Base-by-base conservation (phyloP, 1,284 basidiomycete genomes). In the Apiotrichum siamense region DNA sequence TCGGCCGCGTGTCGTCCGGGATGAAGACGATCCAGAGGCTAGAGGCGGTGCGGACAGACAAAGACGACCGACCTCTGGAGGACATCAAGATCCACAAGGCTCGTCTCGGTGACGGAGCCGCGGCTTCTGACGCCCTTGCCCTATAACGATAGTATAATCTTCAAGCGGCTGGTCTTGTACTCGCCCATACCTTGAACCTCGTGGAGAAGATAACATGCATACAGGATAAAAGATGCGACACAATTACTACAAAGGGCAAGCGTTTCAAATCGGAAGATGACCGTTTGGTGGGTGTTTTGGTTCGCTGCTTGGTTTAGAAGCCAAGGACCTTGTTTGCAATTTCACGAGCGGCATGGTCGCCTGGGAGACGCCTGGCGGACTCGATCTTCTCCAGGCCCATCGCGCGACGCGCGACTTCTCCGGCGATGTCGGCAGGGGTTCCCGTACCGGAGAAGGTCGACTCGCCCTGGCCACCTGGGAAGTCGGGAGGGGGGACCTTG, bases 1-100 rank as follows among this genome's bases (percentile, higher is more conserved):
- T 94, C 64, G 89, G 90, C 10, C 83, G 89, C 13, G 85, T 88
- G 20, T 84, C 80, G 65, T 79, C 82, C 20, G 90, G 90, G 2
- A 92, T 93, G 84, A 79, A 86, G 42, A 89, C 92, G 9, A 78
- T 91, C 18, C 86, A 91, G 56, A 53, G 74, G 35, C 57, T 76
- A 49, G 74, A 74, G 57, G 73, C 72, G 0, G 74, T 75, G 9
- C 55, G 70, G 39, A 73, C 71, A 10, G 74, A 76, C 55, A 58
- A 55, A 11, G 66, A 74, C 50, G 74, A 76, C 54, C 54, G 73
- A 46, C 73, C 73, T 10, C 59, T 72, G 7, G 73, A 75, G 55
- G 68, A 73, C 47, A 75, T 75, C 64, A 75, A 73, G 55, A 73
- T 75, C 48, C 73, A 75, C 62, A 70, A 66, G 53, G 73, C 73